Percentiles rank a stretch among this genome's conserved stretches.
These are phyloP conservation scores for Curvularia sp. DNA, from an alignment of 2,329 filamentous ascomycete species.

Conservation along the genomic window DNA sequence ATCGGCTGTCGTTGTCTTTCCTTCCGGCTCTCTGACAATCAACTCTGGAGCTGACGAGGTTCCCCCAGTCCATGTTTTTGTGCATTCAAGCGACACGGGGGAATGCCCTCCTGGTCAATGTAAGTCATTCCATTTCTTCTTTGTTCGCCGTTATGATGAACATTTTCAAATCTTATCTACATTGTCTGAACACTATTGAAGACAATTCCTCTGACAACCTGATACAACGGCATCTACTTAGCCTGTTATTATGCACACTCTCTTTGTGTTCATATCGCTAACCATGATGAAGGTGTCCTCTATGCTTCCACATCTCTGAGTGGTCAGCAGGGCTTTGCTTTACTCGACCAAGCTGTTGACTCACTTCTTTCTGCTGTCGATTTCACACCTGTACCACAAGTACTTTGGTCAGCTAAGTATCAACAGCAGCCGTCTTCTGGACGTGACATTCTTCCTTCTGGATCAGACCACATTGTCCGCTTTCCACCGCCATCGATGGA, in stretches of 20 bases:
- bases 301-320: slow-evolving; percentile 60
- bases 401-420: slow-evolving; percentile 63
- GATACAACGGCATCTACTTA: slow-evolving; percentile 61
- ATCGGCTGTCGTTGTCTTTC: slow-evolving; percentile 73
- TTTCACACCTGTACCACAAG: slow-evolving; percentile 43
- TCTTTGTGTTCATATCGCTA: slow-evolving; percentile 40
- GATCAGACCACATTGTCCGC: slow-evolving; percentile 55
- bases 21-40: slow-evolving; percentile 61
- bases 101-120: slow-evolving; percentile 89
- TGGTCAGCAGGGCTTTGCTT: slow-evolving; percentile 42
- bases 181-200: slow-evolving; percentile 98
- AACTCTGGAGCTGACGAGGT: slow-evolving; percentile 27
- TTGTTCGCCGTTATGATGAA: slow-evolving; percentile 76
- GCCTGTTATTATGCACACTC: slow-evolving; percentile 3
- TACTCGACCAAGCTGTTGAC: slow-evolving; percentile 53
- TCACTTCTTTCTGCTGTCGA: slow-evolving; percentile 52
- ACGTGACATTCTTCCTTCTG: slow-evolving; percentile 29
- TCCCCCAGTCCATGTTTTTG: slow-evolving; percentile 66
- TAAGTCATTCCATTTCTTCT: slow-evolving; percentile 64
- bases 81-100: slow-evolving; percentile 88
- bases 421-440: slow-evolving; percentile 51
- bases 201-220: slow-evolving; percentile 87
- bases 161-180: slow-evolving; percentile 97
- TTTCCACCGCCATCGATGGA: slow-evolving; percentile 68
- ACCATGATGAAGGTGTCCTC: slow-evolving; percentile 60